phyloP scores from a whole-genome alignment of 73 alveolate genomes.

The Effrenium voratum region DNA sequence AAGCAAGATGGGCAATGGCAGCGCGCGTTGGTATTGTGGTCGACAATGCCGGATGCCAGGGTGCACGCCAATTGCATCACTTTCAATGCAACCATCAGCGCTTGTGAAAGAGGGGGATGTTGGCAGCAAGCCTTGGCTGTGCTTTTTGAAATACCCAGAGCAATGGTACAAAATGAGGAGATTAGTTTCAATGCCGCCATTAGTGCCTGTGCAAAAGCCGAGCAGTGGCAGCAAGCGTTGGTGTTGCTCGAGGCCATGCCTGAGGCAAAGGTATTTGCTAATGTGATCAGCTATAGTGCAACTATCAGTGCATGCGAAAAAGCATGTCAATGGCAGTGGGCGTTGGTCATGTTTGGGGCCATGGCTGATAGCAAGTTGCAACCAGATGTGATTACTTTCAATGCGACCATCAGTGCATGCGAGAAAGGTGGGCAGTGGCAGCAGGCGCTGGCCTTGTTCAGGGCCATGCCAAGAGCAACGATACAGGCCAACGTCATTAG shows the following conservation, averaged over 20 bases:
- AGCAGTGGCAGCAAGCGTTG: constrained; percentile 25
- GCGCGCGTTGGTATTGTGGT: constrained; percentile 20
- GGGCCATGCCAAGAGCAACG: background rate
- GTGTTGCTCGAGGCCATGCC: background rate
- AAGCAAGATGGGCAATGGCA: constrained; percentile 18
- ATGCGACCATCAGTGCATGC: background rate
- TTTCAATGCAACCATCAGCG: constrained; percentile 59
- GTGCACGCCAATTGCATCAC: background rate
- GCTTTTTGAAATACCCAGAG: background rate
- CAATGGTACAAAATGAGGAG: background rate
- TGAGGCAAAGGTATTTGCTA: too few relatives aligned
- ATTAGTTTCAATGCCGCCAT: constrained; percentile 18
- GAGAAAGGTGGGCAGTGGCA: background rate
- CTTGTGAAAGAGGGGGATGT: constrained; percentile 33
- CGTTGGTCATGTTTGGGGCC: background rate
- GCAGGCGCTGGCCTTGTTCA: background rate
- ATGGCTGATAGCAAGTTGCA: background rate
- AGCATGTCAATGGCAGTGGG: background rate
- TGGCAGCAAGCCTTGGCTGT: constrained; percentile 33
- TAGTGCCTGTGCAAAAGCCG: constrained; percentile 18
- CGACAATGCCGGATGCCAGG: background rate
- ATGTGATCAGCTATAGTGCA: background rate
- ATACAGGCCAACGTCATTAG: background rate
- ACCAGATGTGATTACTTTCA: background rate
- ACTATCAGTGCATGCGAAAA: background rate